These are phyloP conservation scores for Hirschioporus abietinus DNA, from an alignment of 768 basidiomycete genomes.

Conservation along the genomic window DNA sequence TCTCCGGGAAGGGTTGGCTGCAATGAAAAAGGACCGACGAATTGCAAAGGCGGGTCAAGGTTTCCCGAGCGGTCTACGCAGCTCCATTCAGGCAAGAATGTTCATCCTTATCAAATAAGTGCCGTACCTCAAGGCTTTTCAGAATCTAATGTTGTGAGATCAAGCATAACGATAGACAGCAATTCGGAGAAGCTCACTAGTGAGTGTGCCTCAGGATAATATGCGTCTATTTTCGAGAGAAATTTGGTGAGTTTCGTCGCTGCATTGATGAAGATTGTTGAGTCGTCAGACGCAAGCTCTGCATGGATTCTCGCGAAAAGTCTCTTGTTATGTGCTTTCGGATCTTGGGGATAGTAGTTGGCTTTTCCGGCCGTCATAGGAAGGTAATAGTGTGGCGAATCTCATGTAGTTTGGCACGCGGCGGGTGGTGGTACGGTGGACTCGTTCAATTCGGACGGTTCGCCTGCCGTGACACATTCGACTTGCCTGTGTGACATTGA, in stretches of 20 bases:
- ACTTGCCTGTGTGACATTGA: too few species aligned
- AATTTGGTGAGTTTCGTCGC: background rate
- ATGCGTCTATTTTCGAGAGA: background rate
- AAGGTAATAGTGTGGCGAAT: background rate
- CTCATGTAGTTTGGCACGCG: background rate
- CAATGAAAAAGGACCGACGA: background rate
- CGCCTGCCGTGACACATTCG: too few species aligned
- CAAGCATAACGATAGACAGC: background rate
- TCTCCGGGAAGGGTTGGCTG: background rate
- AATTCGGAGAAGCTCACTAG: background rate
- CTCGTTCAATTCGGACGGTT: too few species aligned
- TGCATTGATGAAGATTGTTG: background rate
- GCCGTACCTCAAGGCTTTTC: background rate
- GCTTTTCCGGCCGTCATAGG: background rate
- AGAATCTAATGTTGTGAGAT: background rate
- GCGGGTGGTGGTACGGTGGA: too few species aligned
- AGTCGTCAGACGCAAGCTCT: background rate
- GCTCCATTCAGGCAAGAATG: background rate
- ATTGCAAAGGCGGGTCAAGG: background rate
- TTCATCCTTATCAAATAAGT: background rate
- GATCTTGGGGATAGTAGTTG: background rate
- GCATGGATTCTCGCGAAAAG: background rate
- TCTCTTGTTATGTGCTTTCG: background rate
- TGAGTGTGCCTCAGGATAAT: background rate
- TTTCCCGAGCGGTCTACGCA: background rate